Evolutionary conservation across 768 basidiomycete genomes (phyloP).

Genomic region (Solioccasus polychromus): DNA sequence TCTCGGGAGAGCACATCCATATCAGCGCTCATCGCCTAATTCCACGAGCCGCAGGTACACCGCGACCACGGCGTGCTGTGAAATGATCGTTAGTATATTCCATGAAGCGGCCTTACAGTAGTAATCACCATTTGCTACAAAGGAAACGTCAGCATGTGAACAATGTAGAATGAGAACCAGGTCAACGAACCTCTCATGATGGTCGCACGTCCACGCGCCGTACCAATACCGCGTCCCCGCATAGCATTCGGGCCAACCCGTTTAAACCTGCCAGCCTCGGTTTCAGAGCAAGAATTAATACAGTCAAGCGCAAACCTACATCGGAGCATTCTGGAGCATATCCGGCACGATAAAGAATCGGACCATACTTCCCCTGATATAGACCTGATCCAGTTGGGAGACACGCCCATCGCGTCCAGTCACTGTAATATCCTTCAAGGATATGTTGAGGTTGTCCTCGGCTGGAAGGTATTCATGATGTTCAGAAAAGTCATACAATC

Average conservation of each 20-base stretch:
- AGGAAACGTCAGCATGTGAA: conserved; percentile 18
- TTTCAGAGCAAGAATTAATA: conserved; percentile 1
- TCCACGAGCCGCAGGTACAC: conserved; percentile 71
- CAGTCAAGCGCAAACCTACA: conserved; percentile 60
- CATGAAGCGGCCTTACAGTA: not conserved
- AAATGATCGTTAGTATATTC: conserved; percentile 15
- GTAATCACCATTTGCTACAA: conserved; percentile 70
- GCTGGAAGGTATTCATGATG: conserved; percentile 49
- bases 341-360: conserved; percentile 99
- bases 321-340: conserved; percentile 98
- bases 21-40: conserved; percentile 64
- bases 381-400: conserved; percentile 97
- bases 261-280: conserved; percentile 77
- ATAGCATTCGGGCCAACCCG: conserved; percentile 97
- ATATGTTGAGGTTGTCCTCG: conserved; percentile 97
- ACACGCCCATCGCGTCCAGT: conserved; percentile 98
- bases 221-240: conserved; percentile 98
- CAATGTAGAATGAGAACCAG: conserved; percentile 4
- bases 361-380: conserved; percentile 97
- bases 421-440: conserved; percentile 93
- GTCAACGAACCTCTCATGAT: conserved; percentile 87
- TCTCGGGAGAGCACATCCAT: not conserved
- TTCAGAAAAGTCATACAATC: conserved; percentile 17
- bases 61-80: conserved; percentile 83
- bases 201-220: conserved; percentile 96